phyloP scores from a whole-genome alignment of 352 stramenopile genomes.

The Globisporangium yorkense region DNA sequence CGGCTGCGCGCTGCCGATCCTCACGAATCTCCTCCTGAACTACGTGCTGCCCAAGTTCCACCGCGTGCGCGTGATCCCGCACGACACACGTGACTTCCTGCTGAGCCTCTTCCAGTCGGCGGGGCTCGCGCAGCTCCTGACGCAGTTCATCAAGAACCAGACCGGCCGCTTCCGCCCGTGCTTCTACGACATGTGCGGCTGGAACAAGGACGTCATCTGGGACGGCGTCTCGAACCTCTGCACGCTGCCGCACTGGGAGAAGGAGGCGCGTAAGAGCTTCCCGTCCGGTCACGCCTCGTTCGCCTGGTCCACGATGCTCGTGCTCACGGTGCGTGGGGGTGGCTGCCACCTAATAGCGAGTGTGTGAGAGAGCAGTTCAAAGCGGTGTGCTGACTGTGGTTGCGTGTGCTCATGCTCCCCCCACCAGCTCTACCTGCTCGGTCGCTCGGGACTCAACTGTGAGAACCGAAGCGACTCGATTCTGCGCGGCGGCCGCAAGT shows the following conservation, averaged over 20 bases:
- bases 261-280: constrained; percentile 66
- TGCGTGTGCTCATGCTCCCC: not conserved
- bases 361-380: not conserved
- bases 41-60: constrained; percentile 44
- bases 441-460: constrained; percentile 52
- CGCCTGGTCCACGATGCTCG: constrained; percentile 64
- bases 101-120: constrained; percentile 51
- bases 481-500: constrained; percentile 47
- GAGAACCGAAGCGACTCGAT: constrained; percentile 42
- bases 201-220: constrained; percentile 59
- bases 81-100: constrained; percentile 73
- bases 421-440: constrained; percentile 58
- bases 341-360: not conserved
- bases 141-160: constrained; percentile 68
- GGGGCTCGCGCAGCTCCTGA: constrained; percentile 46
- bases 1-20: constrained; percentile 31
- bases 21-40: constrained; percentile 51
- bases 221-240: constrained; percentile 63
- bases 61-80: constrained; percentile 38
- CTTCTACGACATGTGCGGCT: constrained; percentile 76
- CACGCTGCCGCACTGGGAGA: constrained; percentile 32
- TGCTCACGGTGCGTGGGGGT: constrained; percentile 44
- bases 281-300: constrained; percentile 73
- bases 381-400: not conserved
- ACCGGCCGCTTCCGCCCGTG: constrained; percentile 62